Percentiles rank a stretch among this genome's conserved stretches.
Evolutionary conservation across 306 rosid genomes (phyloP).

Genomic region (Pyrus betulifolia): DNA sequence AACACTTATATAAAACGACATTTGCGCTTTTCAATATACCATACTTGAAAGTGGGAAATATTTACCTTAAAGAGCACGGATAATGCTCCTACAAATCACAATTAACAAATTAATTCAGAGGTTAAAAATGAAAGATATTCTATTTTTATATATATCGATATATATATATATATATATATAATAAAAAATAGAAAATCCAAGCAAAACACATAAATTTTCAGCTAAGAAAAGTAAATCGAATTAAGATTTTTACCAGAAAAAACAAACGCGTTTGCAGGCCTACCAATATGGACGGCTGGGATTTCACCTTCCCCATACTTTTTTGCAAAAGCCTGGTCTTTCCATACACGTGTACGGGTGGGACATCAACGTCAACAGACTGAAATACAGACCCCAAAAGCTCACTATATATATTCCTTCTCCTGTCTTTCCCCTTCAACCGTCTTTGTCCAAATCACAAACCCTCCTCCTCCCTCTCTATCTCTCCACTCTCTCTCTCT

Average conservation of each 20-base stretch:
- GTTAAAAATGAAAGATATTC: neutral
- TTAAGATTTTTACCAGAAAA: neutral
- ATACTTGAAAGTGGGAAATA: neutral
- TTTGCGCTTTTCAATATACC: no score
- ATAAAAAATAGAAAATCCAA: neutral
- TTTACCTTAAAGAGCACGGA: neutral
- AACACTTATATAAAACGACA: no score
- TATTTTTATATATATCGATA: neutral
- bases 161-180: neutral
- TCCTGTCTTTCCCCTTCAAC: neutral
- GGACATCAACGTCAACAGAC: neutral
- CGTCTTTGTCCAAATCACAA: neutral
- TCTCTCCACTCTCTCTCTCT: neutral
- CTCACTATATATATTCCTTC: neutral
- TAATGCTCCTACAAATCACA: neutral
- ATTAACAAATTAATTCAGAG: neutral
- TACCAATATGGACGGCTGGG: neutral
- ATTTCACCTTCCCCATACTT: neutral
- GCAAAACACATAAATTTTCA: neutral
- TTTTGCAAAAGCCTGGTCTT: neutral
- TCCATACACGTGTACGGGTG: neutral
- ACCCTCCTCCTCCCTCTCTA: neutral
- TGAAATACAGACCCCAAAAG: neutral
- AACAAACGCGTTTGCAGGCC: neutral
- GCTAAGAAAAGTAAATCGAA: neutral